A percentile compares a stretch with the other conserved stretches of the same genome.
phyloP scores from a whole-genome alignment of 202 grass and related monocot genomes.

The Carex sylvatica region DNA sequence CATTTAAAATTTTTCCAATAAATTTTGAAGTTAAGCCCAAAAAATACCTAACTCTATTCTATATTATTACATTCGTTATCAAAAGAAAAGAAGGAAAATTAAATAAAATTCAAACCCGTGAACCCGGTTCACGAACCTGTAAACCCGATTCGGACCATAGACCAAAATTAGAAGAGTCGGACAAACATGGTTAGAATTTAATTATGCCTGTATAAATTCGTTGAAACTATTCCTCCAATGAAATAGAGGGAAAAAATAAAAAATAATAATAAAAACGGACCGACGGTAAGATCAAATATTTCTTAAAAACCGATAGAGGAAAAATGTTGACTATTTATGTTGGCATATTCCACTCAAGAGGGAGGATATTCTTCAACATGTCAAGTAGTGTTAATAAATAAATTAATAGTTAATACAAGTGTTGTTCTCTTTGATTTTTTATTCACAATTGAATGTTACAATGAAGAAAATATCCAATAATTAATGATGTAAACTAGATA shows the following conservation, averaged over 20 bases:
- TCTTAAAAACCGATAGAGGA: background rate
- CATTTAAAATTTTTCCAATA: too few species aligned
- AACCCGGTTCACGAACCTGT: too few species aligned
- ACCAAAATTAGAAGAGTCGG: too few species aligned
- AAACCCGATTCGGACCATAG: too few species aligned
- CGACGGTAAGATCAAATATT: background rate
- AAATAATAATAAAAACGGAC: background rate
- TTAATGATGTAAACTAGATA: background rate
- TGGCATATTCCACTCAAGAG: background rate
- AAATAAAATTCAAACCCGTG: too few species aligned
- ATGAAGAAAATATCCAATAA: background rate
- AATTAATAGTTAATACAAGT: too few species aligned
- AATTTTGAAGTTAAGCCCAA: too few species aligned
- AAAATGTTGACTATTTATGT: background rate
- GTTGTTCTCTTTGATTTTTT: background rate
- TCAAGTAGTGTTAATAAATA: background rate
- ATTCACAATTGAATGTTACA: background rate
- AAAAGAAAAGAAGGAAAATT: background rate
- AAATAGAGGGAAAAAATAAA: background rate
- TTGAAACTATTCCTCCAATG: background rate
- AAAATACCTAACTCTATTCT: too few species aligned
- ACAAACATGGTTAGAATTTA: too few species aligned
- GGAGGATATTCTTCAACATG: constrained; percentile 6
- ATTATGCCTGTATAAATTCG: background rate
- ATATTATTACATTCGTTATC: background rate